Base-by-base conservation (phyloP, 768 basidiomycete species). In the Symmetrospora coprosmae region DNA sequence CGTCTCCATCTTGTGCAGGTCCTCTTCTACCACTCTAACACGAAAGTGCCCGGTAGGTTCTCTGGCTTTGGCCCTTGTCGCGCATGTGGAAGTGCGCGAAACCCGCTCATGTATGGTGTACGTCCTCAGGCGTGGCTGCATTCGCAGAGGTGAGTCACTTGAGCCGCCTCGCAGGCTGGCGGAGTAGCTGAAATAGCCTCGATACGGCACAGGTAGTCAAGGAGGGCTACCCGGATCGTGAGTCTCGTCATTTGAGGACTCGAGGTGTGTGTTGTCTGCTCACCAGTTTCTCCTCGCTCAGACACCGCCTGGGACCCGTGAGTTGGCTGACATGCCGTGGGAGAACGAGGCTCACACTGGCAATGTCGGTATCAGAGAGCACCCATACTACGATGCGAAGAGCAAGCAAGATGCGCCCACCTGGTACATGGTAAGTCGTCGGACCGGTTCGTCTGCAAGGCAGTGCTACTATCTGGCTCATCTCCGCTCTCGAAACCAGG, bases 401-500 rank as follows among this genome's bases (percentile, higher is more conserved):
- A 80, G 87, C 2, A 77, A 86, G 60, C 69, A 81, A 68, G 77
- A 77, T 6, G 77, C 81, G 11, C 90, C 90, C 1, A 85, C 78
- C 70, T 96, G 90, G 90, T 90, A 78, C 74, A 96, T 96, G 91
- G 85, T 90, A 27, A 38, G 82, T 87, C 66, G 72, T 82, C 48
- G 9, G 5, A 38, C 21, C 39, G n/a, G n/a, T n/a, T n/a, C n/a
- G n/a, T n/a, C n/a, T n/a, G n/a, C n/a, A n/a, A n/a, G n/a, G n/a
- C n/a, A n/a, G n/a, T n/a, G n/a, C n/a, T n/a, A n/a, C n/a, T n/a
- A n/a, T n/a, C n/a, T n/a, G n/a, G n/a, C n/a, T n/a, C n/a, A n/a
- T n/a, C n/a, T n/a, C n/a, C n/a, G n/a, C n/a, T n/a, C n/a, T n/a
- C n/a, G n/a, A n/a, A n/a, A 7, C 13, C 38, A 64, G 62, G 62